Base-by-base conservation (phyloP, 73 alveolate species). In the Stentor roeselii region DNA sequence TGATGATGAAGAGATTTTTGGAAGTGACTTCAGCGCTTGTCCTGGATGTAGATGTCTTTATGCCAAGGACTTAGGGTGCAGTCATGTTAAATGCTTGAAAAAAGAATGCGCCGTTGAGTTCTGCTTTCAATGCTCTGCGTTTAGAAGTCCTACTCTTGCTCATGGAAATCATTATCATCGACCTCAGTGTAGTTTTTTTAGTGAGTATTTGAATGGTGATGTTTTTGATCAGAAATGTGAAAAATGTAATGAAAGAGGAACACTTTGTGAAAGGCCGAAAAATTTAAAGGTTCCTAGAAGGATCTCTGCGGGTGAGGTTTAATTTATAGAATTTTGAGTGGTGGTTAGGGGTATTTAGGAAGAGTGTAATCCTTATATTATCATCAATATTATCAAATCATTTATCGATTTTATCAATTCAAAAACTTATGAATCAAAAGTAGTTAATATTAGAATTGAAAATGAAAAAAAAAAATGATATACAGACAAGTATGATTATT, bases 151-250 rank as follows among this genome's bases (percentile, higher is more conserved):
- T 40, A 85, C 82, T 14, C 3, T 84, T 3, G 83, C 30, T 6
- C 90, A 84, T 84, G 93, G 93, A 3, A 84, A 84, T 75, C 90
- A 87, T 34, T 87, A 59, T 75, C 93, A 87, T 36, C 42, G 93
- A 78, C 38, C 60, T 6, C 86, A 86, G 35, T 87, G 93, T 59
- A 40, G 0, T 1, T 67, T 21, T 21, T 67, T 30, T 2, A 0
- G 1, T 3, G 34, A 50, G 74, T 82, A 59, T 61, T 14, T 31
- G 60, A 84, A 40, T 21, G 83, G 36, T 3, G 27, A 78, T 31
- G 75, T 75, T 40, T 59, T 42, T 35, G 35, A 83, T 32, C 37
- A 76, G 30, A 39, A 14, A 78, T 60, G 82, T 31, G 42, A 61
- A 15, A 87, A 84, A 3, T 38, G 75, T 4, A 38, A 84, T 15